Conservation (phyloP, 805 yeast genomes). For the Candida vartiovaarae region DNA sequence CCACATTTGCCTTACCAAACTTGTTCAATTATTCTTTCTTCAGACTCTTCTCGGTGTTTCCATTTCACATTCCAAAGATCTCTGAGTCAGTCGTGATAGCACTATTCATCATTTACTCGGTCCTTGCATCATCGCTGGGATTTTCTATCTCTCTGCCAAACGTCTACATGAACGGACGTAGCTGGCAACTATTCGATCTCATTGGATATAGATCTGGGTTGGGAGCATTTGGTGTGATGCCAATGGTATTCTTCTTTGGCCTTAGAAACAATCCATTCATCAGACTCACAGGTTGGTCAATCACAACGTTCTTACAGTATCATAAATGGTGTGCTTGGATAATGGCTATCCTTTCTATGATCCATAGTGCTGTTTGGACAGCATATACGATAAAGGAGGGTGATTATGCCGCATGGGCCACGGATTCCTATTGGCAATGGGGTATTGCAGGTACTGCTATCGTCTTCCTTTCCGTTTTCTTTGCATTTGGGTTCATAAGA, state of each 20-base stretch:
- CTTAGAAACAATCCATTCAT: constrained; percentile 67
- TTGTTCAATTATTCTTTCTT: constrained; percentile 19
- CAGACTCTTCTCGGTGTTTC: constrained; percentile 17
- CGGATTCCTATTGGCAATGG: constrained; percentile 40
- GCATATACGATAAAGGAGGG: constrained; percentile 35
- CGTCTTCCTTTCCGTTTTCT: constrained; percentile 38
- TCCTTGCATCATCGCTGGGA: constrained; percentile 29
- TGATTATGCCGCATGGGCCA: constrained; percentile 33
- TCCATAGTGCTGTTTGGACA: constrained; percentile 57
- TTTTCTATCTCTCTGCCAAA: constrained; percentile 32
- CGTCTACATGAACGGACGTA: constrained; percentile 28
- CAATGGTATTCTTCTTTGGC: constrained; percentile 56
- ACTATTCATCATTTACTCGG: constrained; percentile 25
- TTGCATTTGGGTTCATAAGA: constrained; percentile 45
- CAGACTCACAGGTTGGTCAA: constrained; percentile 51
- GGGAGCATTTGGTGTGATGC: constrained; percentile 45
- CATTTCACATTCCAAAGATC: constrained; percentile 26
- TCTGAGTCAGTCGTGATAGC: constrained; percentile 25
- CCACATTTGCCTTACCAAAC: constrained; percentile 24
- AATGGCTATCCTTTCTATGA: constrained; percentile 38
- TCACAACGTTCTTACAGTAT: constrained; percentile 47
- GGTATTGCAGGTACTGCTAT: constrained; percentile 43
- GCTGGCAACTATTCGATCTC: constrained; percentile 26
- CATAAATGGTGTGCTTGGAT: constrained; percentile 64
- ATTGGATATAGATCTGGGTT: constrained; percentile 51